Base-by-base conservation (phyloP, 1,284 basidiomycete genomes). In the Boletus subluridellus region DNA sequence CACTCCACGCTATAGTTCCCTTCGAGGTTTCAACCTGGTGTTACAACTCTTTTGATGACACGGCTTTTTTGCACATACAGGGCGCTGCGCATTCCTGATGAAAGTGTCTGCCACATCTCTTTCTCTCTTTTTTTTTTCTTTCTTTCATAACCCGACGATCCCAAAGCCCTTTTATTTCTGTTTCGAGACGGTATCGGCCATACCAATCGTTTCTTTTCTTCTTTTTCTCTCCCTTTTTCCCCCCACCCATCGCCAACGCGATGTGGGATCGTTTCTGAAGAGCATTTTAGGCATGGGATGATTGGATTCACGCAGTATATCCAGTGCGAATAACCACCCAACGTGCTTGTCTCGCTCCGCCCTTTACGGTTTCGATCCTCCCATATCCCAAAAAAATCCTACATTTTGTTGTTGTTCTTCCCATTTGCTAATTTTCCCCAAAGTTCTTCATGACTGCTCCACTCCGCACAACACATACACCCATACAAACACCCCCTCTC, bases 81-180 rank as follows among this genome's bases (percentile, higher is more conserved):
- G 67, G 60, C 68, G 69, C 68, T 69, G 67, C 59, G 68, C 67
- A 70, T 69, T 61, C 69, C 68, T 70, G 67, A 61, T 57, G 57
- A 63, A 61, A 54, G 65, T 68, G 65, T 63, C 53, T 69, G 58
- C 54, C 52, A 57, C 58, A 47, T 14, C 10, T 30, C 14, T 6
- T 5, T 48, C 30, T 17, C 3, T 4, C 5, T 24, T 4, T 34
- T 8, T 4, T 28, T 2, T 28, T 38, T 39, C 34, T 41, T 49
- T 46, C 26, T 21, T 38, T 28, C 38, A 37, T n/a, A 38, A 49
- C 15, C 21, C 26, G 24, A 60, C 51, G 51, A 49, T 49, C 48
- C 50, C 50, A 38, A 45, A 45, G 32, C 14, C 47, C 39, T 54
- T 63, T 57, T 50, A 45, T 66, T 50, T 54, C 50, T 49, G 35